Conservation (phyloP, 1,139 yeast genomes). For the Pichia norvegensis region DNA sequence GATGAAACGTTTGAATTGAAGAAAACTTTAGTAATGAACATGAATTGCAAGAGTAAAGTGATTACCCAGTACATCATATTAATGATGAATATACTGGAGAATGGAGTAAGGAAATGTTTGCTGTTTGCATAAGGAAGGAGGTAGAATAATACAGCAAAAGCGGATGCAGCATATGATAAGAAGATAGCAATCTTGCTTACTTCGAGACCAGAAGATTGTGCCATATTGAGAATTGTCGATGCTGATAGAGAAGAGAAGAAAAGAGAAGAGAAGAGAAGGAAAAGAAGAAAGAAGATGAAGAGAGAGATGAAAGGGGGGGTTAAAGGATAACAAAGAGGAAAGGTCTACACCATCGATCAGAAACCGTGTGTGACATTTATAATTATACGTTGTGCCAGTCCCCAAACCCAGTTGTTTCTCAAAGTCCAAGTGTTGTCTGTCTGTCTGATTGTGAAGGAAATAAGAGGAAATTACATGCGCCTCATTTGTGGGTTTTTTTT, state of each 20-base stretch:
- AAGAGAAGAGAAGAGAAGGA: background rate
- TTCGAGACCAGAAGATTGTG: conserved; percentile 18
- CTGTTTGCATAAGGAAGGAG: conserved; percentile 32
- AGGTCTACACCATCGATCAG: too few species aligned
- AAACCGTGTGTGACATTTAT: too few species aligned
- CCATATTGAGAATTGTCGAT: conserved; percentile 1
- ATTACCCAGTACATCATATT: conserved; percentile 52
- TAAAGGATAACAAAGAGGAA: too few species aligned
- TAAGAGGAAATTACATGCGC: too few species aligned
- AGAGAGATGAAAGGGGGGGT: background rate
- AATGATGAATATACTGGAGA: conserved; percentile 51
- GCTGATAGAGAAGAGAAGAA: background rate
- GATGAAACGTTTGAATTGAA: conserved; percentile 31
- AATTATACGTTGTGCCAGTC: too few species aligned
- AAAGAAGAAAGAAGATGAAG: background rate
- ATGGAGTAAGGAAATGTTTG: conserved; percentile 49
- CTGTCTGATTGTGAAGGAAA: too few species aligned
- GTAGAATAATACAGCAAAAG: conserved; percentile 47
- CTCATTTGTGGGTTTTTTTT: too few species aligned
- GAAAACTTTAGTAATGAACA: conserved; percentile 47
- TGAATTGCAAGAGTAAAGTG: conserved; percentile 44
- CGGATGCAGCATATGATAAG: conserved; percentile 44
- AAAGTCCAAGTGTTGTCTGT: too few species aligned
- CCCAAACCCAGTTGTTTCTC: too few species aligned
- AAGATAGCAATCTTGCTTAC: conserved; percentile 41